phyloP scores from a whole-genome alignment of 1,284 basidiomycete genomes.

The Neonothopanus nambi region DNA sequence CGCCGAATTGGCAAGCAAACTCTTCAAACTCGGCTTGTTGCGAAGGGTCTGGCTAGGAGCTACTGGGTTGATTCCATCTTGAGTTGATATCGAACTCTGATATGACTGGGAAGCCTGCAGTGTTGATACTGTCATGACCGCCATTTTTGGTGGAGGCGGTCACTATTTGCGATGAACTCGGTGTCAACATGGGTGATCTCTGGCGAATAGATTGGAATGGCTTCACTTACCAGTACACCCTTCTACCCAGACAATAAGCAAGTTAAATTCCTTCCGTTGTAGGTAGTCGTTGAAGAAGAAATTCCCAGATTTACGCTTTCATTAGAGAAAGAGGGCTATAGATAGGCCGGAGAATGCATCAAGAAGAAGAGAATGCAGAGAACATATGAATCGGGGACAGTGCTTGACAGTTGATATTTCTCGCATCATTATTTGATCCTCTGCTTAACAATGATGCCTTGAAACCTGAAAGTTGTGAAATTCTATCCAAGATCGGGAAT shows the following conservation, averaged over 20 bases:
- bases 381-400: no score
- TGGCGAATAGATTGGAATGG: neutral
- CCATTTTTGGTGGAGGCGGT: no score
- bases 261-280: neutral
- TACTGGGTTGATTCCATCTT: constrained; percentile 1
- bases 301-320: constrained; percentile 1
- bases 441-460: no score
- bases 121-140: constrained; percentile 3
- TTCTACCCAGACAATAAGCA: neutral
- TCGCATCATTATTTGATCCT: no score
- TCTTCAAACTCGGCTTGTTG: neutral
- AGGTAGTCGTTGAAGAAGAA: neutral
- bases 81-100: neutral
- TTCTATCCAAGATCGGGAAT: no score
- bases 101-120: neutral
- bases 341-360: no score
- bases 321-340: neutral
- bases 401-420: no score
- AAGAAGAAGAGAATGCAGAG: no score
- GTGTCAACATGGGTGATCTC: neutral
- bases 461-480: no score
- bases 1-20: neutral
- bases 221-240: no score
- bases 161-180: neutral
- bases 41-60: neutral